Percentiles rank a stretch among this genome's conserved stretches.
Evolutionary conservation across 208 protist species (phyloP).

Genomic region (Trypanosoma vivax): DNA sequence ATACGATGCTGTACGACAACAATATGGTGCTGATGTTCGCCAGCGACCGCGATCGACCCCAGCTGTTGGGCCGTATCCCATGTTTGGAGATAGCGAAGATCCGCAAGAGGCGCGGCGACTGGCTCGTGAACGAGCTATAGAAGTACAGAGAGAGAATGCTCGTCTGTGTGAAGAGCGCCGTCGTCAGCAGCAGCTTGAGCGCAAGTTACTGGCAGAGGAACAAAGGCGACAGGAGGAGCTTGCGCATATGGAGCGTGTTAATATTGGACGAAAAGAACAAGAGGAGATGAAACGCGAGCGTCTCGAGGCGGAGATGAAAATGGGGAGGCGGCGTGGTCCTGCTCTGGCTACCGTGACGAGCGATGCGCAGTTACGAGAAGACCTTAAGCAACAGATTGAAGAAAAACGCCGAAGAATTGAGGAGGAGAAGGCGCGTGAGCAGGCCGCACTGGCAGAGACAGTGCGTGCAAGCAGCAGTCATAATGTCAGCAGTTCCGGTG

Average conservation of each 20-base stretch:
- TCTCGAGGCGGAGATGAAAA: conserved; percentile 29
- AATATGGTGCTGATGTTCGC: not conserved
- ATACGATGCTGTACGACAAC: conserved; percentile 6
- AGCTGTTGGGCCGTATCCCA: not conserved
- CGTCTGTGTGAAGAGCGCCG: conserved; percentile 52
- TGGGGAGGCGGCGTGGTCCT: conserved; percentile 6
- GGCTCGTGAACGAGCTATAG: conserved; percentile 39
- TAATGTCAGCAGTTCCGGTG: too few relatives aligned
- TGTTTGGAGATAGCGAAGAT: not conserved
- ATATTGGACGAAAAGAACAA: conserved; percentile 33
- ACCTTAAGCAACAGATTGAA: conserved; percentile 10
- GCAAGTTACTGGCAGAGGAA: conserved; percentile 26
- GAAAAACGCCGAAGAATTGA: conserved; percentile 3
- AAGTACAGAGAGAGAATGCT: conserved; percentile 73
- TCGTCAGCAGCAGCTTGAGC: conserved; percentile 33
- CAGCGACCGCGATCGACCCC: not conserved
- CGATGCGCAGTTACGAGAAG: conserved; percentile 5
- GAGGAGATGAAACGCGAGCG: conserved; percentile 49
- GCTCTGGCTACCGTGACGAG: not conserved
- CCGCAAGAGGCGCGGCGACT: conserved; percentile 16
- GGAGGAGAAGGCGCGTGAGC: not conserved
- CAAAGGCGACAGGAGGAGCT: conserved; percentile 40
- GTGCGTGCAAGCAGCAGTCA: not conserved
- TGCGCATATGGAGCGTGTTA: conserved; percentile 38
- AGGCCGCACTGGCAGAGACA: not conserved